phyloP scores from a whole-genome alignment of 768 basidiomycete species.

The Krasilnikovozyma curviuscula region DNA sequence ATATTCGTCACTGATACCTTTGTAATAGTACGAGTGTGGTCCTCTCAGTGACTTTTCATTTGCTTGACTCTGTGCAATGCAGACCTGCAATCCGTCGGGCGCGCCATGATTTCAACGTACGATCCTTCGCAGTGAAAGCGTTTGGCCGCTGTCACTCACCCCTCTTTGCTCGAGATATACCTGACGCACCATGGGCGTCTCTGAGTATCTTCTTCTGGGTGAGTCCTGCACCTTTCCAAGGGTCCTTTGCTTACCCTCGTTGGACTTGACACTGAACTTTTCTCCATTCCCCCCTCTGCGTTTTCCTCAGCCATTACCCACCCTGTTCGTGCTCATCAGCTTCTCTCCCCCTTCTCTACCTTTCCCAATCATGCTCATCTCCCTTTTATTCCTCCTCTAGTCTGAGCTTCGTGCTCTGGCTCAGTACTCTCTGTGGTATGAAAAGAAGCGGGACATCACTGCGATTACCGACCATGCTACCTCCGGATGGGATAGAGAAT shows the following conservation, averaged over 20 bases:
- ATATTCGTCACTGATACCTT: too few relatives aligned
- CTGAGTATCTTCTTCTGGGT: conserved; percentile 10
- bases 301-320: conserved; percentile 13
- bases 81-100: too few relatives aligned
- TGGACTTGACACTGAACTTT: background rate
- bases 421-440: conserved; percentile 66
- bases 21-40: too few relatives aligned
- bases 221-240: background rate
- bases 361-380: background rate
- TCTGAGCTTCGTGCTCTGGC: conserved; percentile 63
- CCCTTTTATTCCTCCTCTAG: conserved; percentile 3
- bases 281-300: background rate
- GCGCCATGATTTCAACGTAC: too few relatives aligned
- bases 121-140: too few relatives aligned
- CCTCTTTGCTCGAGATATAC: too few relatives aligned
- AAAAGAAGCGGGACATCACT: conserved; percentile 64
- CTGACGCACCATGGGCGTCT: conserved; percentile 11
- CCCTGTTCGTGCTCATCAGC: conserved; percentile 6
- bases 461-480: conserved; percentile 49
- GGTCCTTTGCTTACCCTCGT: background rate
- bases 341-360: background rate
- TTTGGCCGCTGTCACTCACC: too few relatives aligned
- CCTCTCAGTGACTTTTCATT: too few relatives aligned
- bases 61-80: too few relatives aligned
- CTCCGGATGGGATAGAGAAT: conserved; percentile 66